Conservation (phyloP, 1,139 yeast genomes). For the Scheffersomyces segobiensis region DNA sequence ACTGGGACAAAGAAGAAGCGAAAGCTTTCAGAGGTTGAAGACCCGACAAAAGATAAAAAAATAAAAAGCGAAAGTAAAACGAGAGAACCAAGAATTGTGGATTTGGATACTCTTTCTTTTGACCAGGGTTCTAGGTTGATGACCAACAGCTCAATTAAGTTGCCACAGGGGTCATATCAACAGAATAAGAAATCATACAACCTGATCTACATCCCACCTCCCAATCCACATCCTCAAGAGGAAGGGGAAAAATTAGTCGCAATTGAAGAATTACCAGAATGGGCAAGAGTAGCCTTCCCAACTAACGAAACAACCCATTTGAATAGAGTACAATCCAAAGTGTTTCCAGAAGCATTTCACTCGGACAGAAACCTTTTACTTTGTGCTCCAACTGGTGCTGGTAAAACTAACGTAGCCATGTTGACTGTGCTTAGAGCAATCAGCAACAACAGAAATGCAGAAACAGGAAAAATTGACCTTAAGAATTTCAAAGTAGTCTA, state of each 20-base stretch:
- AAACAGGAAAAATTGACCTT: constrained; percentile 50
- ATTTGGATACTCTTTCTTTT: constrained; percentile 62
- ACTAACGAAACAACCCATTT: constrained; percentile 62
- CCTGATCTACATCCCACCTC: constrained; percentile 79
- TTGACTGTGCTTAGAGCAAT: constrained; percentile 68
- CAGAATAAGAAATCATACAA: constrained; percentile 75
- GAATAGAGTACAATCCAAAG: constrained; percentile 82
- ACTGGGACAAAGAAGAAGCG: constrained; percentile 18
- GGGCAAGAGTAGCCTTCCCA: constrained; percentile 83
- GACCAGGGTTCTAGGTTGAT: constrained; percentile 73
- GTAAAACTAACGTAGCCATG: constrained; percentile 95
- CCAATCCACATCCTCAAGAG: constrained; percentile 52
- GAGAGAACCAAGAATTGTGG: constrained; percentile 57
- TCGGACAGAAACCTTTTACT: constrained; percentile 71
- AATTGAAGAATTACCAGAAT: constrained; percentile 67
- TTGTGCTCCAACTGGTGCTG: constrained; percentile 99
- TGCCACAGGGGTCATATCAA: constrained; percentile 85
- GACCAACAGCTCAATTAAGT: constrained; percentile 63
- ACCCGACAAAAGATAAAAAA: constrained; percentile 7
- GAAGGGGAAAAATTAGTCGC: constrained; percentile 53
- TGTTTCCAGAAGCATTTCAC: constrained; percentile 73
- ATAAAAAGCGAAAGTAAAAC: constrained; percentile 7
- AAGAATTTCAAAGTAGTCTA: constrained; percentile 77
- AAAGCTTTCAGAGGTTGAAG: constrained; percentile 10
- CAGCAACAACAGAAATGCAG: constrained; percentile 49